phyloP scores from a whole-genome alignment of 2,329 filamentous ascomycete species.

The Paracoccidioides brasiliensis region DNA sequence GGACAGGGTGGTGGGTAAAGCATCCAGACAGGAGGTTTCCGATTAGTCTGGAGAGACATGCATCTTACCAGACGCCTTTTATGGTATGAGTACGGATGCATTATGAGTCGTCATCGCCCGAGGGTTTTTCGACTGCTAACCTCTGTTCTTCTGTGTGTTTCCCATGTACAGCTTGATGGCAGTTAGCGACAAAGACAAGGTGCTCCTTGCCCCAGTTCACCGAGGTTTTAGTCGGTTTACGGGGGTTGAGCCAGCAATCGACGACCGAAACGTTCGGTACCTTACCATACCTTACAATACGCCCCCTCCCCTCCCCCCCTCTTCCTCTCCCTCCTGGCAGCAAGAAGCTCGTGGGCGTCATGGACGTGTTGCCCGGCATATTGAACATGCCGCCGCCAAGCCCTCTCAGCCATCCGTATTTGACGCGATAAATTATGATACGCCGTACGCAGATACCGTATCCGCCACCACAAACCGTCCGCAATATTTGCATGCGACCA shows the following conservation, averaged over 20 bases:
- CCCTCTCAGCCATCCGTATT: background rate
- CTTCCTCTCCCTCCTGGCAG: background rate
- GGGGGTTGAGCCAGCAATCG: background rate
- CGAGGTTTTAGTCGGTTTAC: background rate
- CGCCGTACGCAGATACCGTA: background rate
- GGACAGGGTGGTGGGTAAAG: background rate
- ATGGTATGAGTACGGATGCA: background rate
- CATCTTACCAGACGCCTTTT: conserved; percentile 1
- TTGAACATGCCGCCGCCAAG: background rate
- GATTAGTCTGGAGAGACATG: background rate
- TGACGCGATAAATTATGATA: background rate
- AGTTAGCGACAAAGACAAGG: background rate
- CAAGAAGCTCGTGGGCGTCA: background rate
- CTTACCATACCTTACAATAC: conserved; percentile 2
- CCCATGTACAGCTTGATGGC: background rate
- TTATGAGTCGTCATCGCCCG: background rate
- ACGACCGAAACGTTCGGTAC: background rate
- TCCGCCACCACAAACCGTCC: conserved; percentile 2
- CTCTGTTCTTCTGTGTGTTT: background rate
- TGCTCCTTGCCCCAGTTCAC: background rate
- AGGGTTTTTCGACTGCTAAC: background rate
- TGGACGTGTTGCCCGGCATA: background rate
- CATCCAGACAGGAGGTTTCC: background rate
- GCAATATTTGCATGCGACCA: conserved; percentile 7
- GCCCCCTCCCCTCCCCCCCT: background rate